phyloP scores from a whole-genome alignment of 306 rosid genomes.

The Trichosanthes cucumerina region DNA sequence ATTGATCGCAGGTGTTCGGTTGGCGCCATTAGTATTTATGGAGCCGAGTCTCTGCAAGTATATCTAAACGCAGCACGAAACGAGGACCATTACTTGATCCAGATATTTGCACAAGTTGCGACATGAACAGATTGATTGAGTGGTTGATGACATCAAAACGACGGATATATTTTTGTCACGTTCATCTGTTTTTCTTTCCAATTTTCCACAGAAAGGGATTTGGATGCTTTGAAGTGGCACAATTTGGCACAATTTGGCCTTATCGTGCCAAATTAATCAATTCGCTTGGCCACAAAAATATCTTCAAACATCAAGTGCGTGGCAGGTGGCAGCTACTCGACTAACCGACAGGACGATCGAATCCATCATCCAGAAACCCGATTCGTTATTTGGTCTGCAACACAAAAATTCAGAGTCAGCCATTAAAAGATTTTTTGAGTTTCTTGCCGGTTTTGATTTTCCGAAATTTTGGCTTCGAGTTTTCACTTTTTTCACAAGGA shows the following conservation, averaged over 20 bases:
- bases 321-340: neutral
- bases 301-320: neutral
- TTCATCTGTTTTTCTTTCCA: neutral
- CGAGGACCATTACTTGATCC: neutral
- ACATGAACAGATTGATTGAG: neutral
- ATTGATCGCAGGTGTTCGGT: neutral
- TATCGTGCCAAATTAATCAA: neutral
- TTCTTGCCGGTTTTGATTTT: neutral
- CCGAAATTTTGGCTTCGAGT: neutral
- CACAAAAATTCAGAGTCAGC: neutral
- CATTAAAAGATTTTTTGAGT: neutral
- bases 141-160: neutral
- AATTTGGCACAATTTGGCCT: neutral
- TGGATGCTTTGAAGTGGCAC: neutral
- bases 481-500: neutral
- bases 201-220: neutral
- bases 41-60: neutral
- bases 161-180: neutral
- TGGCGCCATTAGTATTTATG: constrained; percentile 1
- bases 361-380: neutral
- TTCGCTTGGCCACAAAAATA: neutral
- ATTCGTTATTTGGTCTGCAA: neutral
- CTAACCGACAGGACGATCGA: neutral
- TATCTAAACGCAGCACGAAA: constrained; percentile 2
- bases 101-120: constrained; percentile 9